Evolutionary conservation across 2,329 filamentous ascomycete genomes (phyloP).

Genomic region (Neobulgaria alba): DNA sequence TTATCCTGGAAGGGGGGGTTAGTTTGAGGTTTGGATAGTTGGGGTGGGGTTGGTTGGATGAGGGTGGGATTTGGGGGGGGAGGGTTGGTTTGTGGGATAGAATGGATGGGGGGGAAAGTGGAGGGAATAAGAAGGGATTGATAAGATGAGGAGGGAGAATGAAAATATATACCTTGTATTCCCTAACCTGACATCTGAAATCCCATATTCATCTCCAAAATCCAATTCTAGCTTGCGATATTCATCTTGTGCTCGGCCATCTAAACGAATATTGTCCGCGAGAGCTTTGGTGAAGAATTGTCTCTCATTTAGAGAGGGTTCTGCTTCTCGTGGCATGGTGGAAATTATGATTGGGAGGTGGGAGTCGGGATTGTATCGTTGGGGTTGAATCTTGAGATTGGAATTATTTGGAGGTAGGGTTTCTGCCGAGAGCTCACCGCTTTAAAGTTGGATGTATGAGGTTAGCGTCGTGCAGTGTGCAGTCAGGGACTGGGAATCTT

Average conservation of each 20-base stretch:
- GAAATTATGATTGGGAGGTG: too few species aligned
- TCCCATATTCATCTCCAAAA: conserved; percentile 87
- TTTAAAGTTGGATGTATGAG: not conserved
- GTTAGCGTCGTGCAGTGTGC: conserved; percentile 1
- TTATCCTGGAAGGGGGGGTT: conserved; percentile 45
- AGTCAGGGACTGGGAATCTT: too few species aligned
- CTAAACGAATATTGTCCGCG: conserved; percentile 69
- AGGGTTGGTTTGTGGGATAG: too few species aligned
- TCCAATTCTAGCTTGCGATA: conserved; percentile 68
- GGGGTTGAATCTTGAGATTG: too few species aligned
- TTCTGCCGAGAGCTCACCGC: conserved; percentile 1
- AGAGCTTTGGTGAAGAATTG: conserved; percentile 80
- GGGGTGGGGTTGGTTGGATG: not conserved
- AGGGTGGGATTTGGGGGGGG: not conserved
- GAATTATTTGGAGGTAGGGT: not conserved
- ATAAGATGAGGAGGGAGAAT: not conserved
- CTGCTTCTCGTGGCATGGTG: conserved; percentile 81
- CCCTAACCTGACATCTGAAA: conserved; percentile 77
- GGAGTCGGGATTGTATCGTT: conserved; percentile 11
- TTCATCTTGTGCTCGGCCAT: conserved; percentile 73
- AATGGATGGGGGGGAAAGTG: too few species aligned
- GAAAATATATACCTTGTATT: conserved; percentile 65
- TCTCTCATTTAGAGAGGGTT: conserved; percentile 82
- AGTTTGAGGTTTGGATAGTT: not conserved
- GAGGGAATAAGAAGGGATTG: conserved; percentile 1